phyloP scores from a whole-genome alignment of 2,329 filamentous ascomycete species.

The Apiospora rasikravindrae region DNA sequence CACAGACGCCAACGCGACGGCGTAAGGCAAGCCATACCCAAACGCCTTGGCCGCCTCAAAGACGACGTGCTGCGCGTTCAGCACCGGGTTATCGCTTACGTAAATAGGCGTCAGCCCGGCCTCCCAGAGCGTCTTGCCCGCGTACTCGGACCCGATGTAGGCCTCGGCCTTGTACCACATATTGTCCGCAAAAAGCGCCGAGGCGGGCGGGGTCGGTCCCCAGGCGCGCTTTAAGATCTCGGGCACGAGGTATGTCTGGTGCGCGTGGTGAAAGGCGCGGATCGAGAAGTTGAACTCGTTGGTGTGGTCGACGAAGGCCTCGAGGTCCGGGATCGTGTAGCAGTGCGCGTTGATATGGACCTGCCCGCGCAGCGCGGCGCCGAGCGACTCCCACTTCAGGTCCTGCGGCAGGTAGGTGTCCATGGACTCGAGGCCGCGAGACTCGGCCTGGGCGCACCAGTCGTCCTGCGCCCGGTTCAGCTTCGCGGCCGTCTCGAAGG shows the following conservation, averaged over 20 bases:
- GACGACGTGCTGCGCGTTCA: conserved; percentile 72
- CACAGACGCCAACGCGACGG: conserved; percentile 62
- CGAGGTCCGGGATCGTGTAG: conserved; percentile 72
- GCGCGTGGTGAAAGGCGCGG: conserved; percentile 72
- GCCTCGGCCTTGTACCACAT: conserved; percentile 76
- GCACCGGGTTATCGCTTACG: conserved; percentile 73
- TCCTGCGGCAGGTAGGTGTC: conserved; percentile 65
- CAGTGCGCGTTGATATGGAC: conserved; percentile 75
- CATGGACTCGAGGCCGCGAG: conserved; percentile 55
- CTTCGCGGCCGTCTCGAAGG: conserved; percentile 66
- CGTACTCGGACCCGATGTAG: conserved; percentile 67
- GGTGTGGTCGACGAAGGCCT: conserved; percentile 72
- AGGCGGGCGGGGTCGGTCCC: conserved; percentile 58
- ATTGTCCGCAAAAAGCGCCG: conserved; percentile 72
- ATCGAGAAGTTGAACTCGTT: conserved; percentile 74
- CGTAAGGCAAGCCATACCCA: conserved; percentile 65
- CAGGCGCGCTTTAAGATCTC: conserved; percentile 66
- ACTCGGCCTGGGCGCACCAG: conserved; percentile 66
- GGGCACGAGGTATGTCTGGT: conserved; percentile 69
- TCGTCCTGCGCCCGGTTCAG: conserved; percentile 67
- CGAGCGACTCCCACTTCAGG: conserved; percentile 66
- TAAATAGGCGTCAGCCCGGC: conserved; percentile 69
- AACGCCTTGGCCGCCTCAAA: conserved; percentile 68
- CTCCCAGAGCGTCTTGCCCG: conserved; percentile 70
- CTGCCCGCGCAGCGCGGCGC: conserved; percentile 68